Evolutionary conservation across 148 eudicot species (phyloP), one percentile per base, ranked within the genome.

Genomic region (Camellia japonica): DNA sequence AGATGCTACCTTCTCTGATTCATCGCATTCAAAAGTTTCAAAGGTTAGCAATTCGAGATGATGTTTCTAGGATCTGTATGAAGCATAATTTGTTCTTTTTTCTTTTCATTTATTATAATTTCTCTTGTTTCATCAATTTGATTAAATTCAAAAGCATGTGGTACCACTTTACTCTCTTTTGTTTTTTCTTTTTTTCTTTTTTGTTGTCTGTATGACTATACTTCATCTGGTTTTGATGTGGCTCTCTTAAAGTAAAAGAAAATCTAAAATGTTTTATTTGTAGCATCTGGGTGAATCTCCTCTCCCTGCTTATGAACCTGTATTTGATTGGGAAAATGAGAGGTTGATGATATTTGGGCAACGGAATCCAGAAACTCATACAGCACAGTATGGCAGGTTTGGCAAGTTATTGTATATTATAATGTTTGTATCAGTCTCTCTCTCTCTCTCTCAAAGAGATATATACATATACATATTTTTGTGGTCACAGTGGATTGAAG

Each of bases 251-350:
- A 61, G 55, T 47, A 11, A 41, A 74, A n/a, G 20, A 61, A 20
- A 72, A 20, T 54, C 46, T 77, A 52, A 60, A 78, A 19, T 80
- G 67, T 68, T 78, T 63, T 82, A 64, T 83, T 77, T 88, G 86
- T 93, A 96, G 99, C 97, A 94, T 87, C 84, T 91, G 83, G 97
- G 97, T 65, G 93, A 88, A 82, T 91, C 98, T 63, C 99, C 99
- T 18, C 85, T 96, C 71, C 93, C 95, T 72, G 95, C 98, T 78
- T 96, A 96, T 85, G 99, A 96, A 79, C 97, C 99, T 81, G 94
- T 92, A 72, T 96, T 96, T 88, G 98, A 96, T 86, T 96, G 99
- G 99, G 99, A 96, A 78, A 92, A 82, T 80, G 99, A 96, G 84
- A 93, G 99, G 77, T 92, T 92, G 30, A 81, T 92, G 87, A 91